Conservation (phyloP, 1,284 basidiomycete genomes). For the Hypsizygus ulmarius region DNA sequence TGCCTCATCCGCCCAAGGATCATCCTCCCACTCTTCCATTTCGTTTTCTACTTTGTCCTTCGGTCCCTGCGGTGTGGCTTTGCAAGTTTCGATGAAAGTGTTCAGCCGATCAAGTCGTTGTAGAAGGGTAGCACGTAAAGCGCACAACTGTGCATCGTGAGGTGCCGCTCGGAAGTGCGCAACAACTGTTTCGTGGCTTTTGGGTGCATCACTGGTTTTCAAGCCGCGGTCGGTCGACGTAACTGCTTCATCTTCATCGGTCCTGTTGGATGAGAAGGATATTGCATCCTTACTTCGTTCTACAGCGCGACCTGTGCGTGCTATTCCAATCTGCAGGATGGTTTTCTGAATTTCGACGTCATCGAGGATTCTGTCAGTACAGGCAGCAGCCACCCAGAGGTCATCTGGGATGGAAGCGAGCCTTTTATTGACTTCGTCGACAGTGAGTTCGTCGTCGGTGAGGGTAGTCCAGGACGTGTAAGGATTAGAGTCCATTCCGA, state of each 20-base stretch:
- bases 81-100: constrained; percentile 62
- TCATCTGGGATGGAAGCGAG: constrained; percentile 59
- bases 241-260: constrained; percentile 8
- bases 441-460: constrained; percentile 52
- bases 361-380: constrained; percentile 64
- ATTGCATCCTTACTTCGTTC: constrained; percentile 44
- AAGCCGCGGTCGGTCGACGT: background rate
- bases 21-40: constrained; percentile 72
- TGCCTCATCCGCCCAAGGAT: constrained; percentile 71
- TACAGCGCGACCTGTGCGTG: constrained; percentile 50
- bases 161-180: constrained; percentile 52
- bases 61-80: constrained; percentile 32
- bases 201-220: constrained; percentile 16
- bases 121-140: constrained; percentile 59
- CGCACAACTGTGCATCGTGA: constrained; percentile 61
- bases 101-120: constrained; percentile 63
- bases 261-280: constrained; percentile 15
- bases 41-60: constrained; percentile 31
- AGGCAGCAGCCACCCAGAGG: constrained; percentile 72
- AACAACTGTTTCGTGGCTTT: constrained; percentile 33
- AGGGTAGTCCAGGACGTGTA: constrained; percentile 56
- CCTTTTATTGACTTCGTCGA: constrained; percentile 43
- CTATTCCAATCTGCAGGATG: constrained; percentile 60
- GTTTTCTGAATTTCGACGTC: constrained; percentile 52
- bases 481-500: constrained; percentile 33